These are phyloP conservation scores for Phytophthora pistaciae DNA, from an alignment of 352 stramenopile species.

Conservation along the genomic window DNA sequence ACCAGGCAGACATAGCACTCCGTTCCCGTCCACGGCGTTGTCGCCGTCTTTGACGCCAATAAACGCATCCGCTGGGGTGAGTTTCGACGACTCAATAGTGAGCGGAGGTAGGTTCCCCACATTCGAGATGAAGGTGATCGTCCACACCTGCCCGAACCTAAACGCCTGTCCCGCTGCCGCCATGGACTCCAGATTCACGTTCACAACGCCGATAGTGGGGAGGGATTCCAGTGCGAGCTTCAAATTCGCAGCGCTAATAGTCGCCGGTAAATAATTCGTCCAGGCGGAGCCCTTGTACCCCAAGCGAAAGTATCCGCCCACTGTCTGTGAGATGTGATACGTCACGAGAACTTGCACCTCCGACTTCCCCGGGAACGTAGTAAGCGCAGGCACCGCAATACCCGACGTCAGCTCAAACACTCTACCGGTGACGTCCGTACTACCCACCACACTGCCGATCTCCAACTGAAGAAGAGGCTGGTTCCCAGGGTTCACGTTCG, in stretches of 20 bases:
- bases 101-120: slow-evolving; percentile 66
- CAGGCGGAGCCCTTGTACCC: slow-evolving; percentile 81
- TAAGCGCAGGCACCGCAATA: slow-evolving; percentile 42
- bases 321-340: slow-evolving; percentile 42
- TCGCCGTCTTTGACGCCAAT: slow-evolving; percentile 78
- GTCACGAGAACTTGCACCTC: slow-evolving; percentile 84
- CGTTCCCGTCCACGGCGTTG: slow-evolving; percentile 67
- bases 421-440: slow-evolving; percentile 36
- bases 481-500: slow-evolving; percentile 50
- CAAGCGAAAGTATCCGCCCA: slow-evolving; percentile 76
- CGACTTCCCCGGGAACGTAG: slow-evolving; percentile 61
- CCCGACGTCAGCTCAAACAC: slow-evolving; percentile 64
- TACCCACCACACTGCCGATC: background rate
- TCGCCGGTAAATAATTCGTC: slow-evolving; percentile 69
- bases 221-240: slow-evolving; percentile 73
- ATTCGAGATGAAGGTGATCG: slow-evolving; percentile 83
- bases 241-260: slow-evolving; percentile 45
- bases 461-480: slow-evolving; percentile 74
- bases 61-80: slow-evolving; percentile 55
- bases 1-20: slow-evolving; percentile 50
- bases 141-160: slow-evolving; percentile 67
- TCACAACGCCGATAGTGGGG: slow-evolving; percentile 75
- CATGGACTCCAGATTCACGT: slow-evolving; percentile 43
- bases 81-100: slow-evolving; percentile 66
- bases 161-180: background rate